phyloP scores from a whole-genome alignment of 192 early-diverging fungal genomes.

The Backusella tarrabulga region DNA sequence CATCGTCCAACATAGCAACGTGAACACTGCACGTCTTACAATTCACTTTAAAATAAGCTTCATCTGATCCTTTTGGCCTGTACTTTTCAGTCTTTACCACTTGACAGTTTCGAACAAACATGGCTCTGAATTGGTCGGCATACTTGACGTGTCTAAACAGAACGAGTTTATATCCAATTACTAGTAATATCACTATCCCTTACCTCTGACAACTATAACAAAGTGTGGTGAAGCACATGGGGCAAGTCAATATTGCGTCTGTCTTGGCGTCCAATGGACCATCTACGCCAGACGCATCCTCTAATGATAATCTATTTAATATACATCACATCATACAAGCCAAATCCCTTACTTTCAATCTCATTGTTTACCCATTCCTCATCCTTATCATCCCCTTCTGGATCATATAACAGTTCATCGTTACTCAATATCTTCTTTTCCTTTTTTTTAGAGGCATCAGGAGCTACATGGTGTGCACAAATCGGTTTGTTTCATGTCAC shows the following conservation, averaged over 20 bases:
- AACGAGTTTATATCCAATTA: not conserved
- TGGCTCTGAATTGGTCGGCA: slow-evolving; percentile 61
- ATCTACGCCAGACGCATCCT: slow-evolving; percentile 15
- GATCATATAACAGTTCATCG: slow-evolving; percentile 58
- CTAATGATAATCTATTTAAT: slow-evolving; percentile 20
- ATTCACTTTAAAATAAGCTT: slow-evolving; percentile 50
- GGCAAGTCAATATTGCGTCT: slow-evolving; percentile 61
- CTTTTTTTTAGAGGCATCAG: slow-evolving; percentile 12
- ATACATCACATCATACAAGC: not conserved
- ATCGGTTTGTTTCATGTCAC: slow-evolving; percentile 2
- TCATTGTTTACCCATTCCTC: slow-evolving; percentile 54
- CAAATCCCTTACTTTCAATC: slow-evolving; percentile 41
- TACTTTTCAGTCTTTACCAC: slow-evolving; percentile 42
- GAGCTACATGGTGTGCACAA: not conserved
- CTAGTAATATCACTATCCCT: not conserved
- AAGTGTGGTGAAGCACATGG: slow-evolving; percentile 56
- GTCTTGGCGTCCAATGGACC: slow-evolving; percentile 30
- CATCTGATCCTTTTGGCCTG: slow-evolving; percentile 27
- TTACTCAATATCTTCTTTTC: slow-evolving; percentile 31
- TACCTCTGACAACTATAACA: slow-evolving; percentile 66
- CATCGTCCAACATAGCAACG: slow-evolving; percentile 61
- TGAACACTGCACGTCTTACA: slow-evolving; percentile 61
- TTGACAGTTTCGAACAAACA: slow-evolving; percentile 66
- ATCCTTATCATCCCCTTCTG: slow-evolving; percentile 50
- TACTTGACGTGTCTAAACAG: slow-evolving; percentile 53